Percentiles rank a stretch among this genome's conserved stretches.
phyloP scores from a whole-genome alignment of 805 yeast genomes.

The Metschnikowia reukaufii region DNA sequence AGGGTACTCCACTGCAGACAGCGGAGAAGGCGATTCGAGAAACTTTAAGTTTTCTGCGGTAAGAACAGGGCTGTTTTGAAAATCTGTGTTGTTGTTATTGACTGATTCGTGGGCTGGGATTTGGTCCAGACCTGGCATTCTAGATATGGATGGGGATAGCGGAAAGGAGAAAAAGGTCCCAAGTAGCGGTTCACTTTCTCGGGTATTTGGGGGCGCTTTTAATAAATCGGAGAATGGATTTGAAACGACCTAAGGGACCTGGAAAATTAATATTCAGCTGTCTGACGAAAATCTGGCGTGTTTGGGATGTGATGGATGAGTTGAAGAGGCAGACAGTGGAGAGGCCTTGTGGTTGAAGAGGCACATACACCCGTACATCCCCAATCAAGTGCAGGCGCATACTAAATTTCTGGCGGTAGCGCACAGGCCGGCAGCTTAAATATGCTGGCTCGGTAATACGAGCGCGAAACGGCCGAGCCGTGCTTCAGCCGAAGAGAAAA shows the following conservation, averaged over 20 bases:
- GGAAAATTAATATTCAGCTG: background rate
- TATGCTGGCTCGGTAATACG: background rate
- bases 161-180: conserved; percentile 1
- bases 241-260: background rate
- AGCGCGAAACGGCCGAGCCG: background rate
- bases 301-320: background rate
- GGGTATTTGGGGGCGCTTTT: background rate
- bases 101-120: conserved; percentile 4
- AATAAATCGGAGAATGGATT: background rate
- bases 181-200: conserved; percentile 1
- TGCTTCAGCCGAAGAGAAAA: too few relatives aligned
- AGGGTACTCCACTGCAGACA: conserved; percentile 9
- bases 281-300: background rate
- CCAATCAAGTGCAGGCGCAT: conserved; percentile 6
- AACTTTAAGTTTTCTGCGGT: conserved; percentile 7
- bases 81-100: background rate
- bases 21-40: conserved; percentile 9
- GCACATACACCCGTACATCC: conserved; percentile 13
- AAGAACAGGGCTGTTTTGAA: conserved; percentile 4
- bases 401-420: background rate
- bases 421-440: background rate
- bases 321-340: conserved; percentile 10
- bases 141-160: background rate
- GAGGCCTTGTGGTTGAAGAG: conserved; percentile 10
- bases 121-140: conserved; percentile 13